These are phyloP conservation scores for Aspergillus conjunctus DNA, from an alignment of 495 filamentous ascomycete genomes.

Conservation along the genomic window DNA sequence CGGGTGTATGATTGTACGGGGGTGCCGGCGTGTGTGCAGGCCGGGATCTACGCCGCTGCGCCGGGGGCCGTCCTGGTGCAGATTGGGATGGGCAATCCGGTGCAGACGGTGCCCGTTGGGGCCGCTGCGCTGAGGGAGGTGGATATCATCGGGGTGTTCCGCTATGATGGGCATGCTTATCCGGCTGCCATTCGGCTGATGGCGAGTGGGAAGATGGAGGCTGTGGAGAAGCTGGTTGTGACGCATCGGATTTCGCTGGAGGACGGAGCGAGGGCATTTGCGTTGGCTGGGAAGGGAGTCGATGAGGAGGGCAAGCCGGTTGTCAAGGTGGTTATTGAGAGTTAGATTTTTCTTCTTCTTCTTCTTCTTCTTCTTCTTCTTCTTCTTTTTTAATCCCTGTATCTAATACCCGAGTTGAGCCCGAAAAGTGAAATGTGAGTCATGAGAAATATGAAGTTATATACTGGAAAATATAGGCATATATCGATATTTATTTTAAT, in stretches of 20 bases:
- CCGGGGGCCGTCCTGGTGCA: constrained; percentile 82
- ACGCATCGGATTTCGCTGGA: constrained; percentile 77
- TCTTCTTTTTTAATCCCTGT: too few species aligned
- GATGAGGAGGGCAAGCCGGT: constrained; percentile 78
- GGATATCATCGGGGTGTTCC: constrained; percentile 88
- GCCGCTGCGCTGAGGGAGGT: constrained; percentile 86
- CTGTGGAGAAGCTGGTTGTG: constrained; percentile 60
- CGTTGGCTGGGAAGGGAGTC: constrained; percentile 76
- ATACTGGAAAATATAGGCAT: not conserved
- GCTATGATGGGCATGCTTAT: constrained; percentile 83
- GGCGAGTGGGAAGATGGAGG: constrained; percentile 58
- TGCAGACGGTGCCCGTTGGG: constrained; percentile 82
- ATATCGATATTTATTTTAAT: constrained; percentile 37
- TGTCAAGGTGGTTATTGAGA: constrained; percentile 80
- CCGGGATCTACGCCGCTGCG: constrained; percentile 77
- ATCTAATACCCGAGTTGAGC: too few species aligned
- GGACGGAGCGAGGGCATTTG: constrained; percentile 69
- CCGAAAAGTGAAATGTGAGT: too few species aligned
- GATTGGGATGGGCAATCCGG: constrained; percentile 91
- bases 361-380: not conserved
- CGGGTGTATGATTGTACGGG: constrained; percentile 91
- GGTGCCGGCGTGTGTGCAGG: constrained; percentile 82
- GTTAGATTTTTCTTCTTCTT: constrained; percentile 15
- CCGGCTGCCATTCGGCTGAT: constrained; percentile 76
- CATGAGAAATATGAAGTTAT: too few species aligned